Percentiles rank a stretch among this genome's conserved stretches.
Evolutionary conservation across 2,329 filamentous ascomycete species (phyloP).

Genomic region (Myriangium duriaei): DNA sequence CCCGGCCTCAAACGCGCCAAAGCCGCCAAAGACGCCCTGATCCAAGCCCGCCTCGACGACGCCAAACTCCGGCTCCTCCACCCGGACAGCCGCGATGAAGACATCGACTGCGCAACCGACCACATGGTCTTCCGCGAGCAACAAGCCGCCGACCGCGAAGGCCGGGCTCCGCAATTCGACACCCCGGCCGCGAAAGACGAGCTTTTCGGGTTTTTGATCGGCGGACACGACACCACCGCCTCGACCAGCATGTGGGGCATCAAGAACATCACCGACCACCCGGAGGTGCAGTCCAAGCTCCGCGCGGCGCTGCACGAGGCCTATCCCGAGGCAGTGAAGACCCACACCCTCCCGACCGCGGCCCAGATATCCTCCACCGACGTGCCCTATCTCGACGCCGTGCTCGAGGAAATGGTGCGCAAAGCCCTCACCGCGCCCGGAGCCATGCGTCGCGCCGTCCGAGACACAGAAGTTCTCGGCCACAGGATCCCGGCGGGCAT

Average conservation of each 20-base stretch:
- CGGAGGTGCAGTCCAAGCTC: slow-evolving; percentile 23
- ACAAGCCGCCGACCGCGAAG: slow-evolving; percentile 24
- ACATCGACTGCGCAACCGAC: slow-evolving; percentile 22
- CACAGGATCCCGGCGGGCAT: slow-evolving; percentile 29
- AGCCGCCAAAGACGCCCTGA: slow-evolving; percentile 20
- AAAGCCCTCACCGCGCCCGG: slow-evolving; percentile 17
- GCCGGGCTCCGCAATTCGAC: slow-evolving; percentile 16
- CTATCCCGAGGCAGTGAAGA: slow-evolving; percentile 16
- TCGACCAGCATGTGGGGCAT: slow-evolving; percentile 30
- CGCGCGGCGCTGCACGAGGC: slow-evolving; percentile 20
- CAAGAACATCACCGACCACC: slow-evolving; percentile 27
- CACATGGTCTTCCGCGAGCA: slow-evolving; percentile 24
- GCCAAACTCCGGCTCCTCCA: slow-evolving; percentile 17
- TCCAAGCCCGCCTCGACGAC: slow-evolving; percentile 22
- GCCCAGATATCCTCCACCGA: slow-evolving; percentile 20
- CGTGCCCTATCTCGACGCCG: slow-evolving; percentile 32
- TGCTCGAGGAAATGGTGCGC: slow-evolving; percentile 30
- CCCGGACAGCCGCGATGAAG: slow-evolving; percentile 13
- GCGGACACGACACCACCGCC: slow-evolving; percentile 35
- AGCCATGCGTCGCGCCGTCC: slow-evolving; percentile 20
- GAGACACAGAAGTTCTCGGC: slow-evolving; percentile 31
- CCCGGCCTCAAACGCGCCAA: slow-evolving; percentile 8
- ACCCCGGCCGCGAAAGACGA: slow-evolving; percentile 18
- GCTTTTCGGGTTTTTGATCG: slow-evolving; percentile 24
- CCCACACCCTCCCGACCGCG: slow-evolving; percentile 17